Conservation (phyloP, 2,329 filamentous ascomycete species). For the Microdochium paspali region DNA sequence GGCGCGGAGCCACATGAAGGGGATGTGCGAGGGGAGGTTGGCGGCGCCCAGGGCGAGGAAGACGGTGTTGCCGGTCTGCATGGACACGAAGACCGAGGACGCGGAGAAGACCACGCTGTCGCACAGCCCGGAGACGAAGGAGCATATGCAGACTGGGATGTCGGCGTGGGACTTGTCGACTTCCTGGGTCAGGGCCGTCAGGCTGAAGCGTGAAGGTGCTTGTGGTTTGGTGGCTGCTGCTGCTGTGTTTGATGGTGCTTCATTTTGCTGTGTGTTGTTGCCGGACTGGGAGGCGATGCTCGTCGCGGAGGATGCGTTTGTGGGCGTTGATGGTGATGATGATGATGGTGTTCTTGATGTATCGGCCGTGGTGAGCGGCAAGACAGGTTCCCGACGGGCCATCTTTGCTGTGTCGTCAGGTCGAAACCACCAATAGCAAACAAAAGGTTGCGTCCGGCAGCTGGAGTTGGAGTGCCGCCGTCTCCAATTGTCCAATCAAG, state of each 20-base stretch:
- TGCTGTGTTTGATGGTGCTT: neutral
- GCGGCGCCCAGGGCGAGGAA: conserved; percentile 52
- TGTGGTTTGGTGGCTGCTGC: neutral
- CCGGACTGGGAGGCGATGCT: neutral
- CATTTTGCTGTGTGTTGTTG: neutral
- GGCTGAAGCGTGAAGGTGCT: neutral
- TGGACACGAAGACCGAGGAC: conserved; percentile 26
- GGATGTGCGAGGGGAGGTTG: conserved; percentile 36
- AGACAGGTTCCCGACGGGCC: neutral
- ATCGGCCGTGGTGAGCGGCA: neutral
- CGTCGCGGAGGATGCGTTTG: neutral
- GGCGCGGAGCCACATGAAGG: conserved; percentile 42
- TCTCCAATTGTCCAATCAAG: too few relatives aligned
- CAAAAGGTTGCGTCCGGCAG: too few relatives aligned
- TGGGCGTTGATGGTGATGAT: neutral
- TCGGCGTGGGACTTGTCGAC: conserved; percentile 14
- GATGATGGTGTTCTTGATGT: neutral
- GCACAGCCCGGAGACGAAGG: conserved; percentile 27
- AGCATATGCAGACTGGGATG: conserved; percentile 27
- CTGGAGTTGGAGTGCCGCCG: too few relatives aligned
- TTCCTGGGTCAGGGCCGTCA: conserved; percentile 2
- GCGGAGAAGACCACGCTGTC: conserved; percentile 30
- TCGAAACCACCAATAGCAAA: too few relatives aligned
- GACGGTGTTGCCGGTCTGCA: conserved; percentile 50
- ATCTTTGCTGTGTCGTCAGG: neutral